Evolutionary conservation across 371 early-diverging fungal genomes (phyloP), one percentile per base, ranked within the genome.

Genomic region (Mucor indicus): DNA sequence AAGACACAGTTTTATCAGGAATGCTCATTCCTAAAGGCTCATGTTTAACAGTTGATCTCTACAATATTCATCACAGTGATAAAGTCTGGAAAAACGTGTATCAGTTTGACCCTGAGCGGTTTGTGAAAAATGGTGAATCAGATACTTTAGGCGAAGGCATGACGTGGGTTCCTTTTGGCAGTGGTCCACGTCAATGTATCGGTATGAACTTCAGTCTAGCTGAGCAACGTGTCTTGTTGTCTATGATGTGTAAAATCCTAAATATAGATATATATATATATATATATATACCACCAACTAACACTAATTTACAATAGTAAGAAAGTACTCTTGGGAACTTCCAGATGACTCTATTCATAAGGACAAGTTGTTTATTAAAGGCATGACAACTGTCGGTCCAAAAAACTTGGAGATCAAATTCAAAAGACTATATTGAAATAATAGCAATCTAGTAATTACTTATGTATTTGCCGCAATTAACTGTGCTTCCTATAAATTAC

Each of bases 21-120:
- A 55, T 60, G 38, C 45, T 62, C 4, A 44, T 80, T 15, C 71
- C 75, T 21, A 59, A 67, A 47, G 71, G 72, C 8, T 37, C 66
- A 3, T 30, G 46, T 44, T 57, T 76, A 6, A 51, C 53, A 46
- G 53, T 70, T 31, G 64, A 80, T 44, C 42, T 77, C 8, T 15
- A 42, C 2, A 32, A 19, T 11, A 48, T 52, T 4, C 64, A 64
- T 16, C 12, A 52, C 17, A 40, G 35, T 40, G 33, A 57, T 4
- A 20, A 41, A 6, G 22, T 41, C 15, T 64, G 64, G 64, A 38
- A 49, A 4, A 39, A 64, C 17, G 56, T 53, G 3, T n/a, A 29
- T 19, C 36, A 48, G 16, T 64, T 55, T 33, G 38, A 46, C 6
- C 64, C 64, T 13, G 64, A 64, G 6, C 35, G 53, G 12, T 53